Base-by-base conservation (phyloP, 2,329 filamentous ascomycete genomes). In the Pestalotiopsis sp. region DNA sequence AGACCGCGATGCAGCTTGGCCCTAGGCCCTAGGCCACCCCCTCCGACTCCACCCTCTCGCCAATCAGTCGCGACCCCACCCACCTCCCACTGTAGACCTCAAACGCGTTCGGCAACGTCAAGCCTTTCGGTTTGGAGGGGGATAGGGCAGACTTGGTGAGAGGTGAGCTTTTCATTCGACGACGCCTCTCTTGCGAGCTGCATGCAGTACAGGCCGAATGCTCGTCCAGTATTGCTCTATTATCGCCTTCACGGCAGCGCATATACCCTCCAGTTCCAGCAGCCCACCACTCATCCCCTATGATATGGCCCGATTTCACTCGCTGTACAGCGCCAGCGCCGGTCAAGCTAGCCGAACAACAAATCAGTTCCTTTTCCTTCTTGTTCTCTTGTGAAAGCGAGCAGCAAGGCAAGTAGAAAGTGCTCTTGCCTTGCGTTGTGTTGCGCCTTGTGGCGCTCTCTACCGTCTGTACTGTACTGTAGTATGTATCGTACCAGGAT, bases 91-190 rank as follows among this genome's bases (percentile, higher is more conserved):
- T 78, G 78, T 79, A 75, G 80, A 82, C 78, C 77, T 83, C 81
- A 82, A 83, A 83, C 81, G 75, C 76, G 77, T 78, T 77, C 76
- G 75, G 75, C 75, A 74, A 76, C 74, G 75, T 77, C 79, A 78
- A 76, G 79, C 78, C 27, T 31, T 31, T 31, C 27, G 27, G 27
- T 7, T 31, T 31, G 27, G 27, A 17, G 20, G 20, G 39, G 20
- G 25, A 61, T 9, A 61, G 59, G 79, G 75, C 68, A 68, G 71
- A 69, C 70, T 70, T 65, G 69, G 59, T 64, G 69, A 68, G 67
- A 70, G 66, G 49, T 64, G 66, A 13, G 41, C 55, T 58, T 39
- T 66, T 23, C 31, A 66, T 62, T 64, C 59, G 25, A 59, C 31
- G 55, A 4, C 57, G 38, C 61, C 14, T 20, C 20, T 9, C 27